Evolutionary conservation across 345 rosid species (phyloP).

Genomic region (Fremontodendron californicum): DNA sequence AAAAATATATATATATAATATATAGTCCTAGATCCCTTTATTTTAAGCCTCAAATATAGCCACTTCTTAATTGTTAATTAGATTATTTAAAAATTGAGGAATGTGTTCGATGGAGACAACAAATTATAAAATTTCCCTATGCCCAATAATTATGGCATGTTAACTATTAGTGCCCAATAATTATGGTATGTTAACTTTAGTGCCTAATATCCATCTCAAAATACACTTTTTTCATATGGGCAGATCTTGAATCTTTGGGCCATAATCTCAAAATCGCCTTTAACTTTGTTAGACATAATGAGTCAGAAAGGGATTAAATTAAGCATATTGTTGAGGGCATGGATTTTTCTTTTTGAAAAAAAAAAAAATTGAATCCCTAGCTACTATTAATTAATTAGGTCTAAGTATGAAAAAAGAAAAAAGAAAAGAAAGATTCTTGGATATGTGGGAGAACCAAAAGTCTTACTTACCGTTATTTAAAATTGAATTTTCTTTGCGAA

Average conservation of each 20-base stretch:
- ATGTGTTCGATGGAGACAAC: conserved; percentile 20
- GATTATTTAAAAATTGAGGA: not conserved
- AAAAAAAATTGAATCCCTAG: not conserved
- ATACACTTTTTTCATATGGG: not conserved
- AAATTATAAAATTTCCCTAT: not conserved
- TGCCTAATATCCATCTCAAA: conserved; percentile 9
- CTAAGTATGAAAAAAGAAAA: not conserved
- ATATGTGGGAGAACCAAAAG: not conserved
- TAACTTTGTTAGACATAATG: not conserved
- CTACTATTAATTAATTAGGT: not conserved
- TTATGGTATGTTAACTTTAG: conserved; percentile 7
- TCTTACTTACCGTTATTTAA: not conserved
- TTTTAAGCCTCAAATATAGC: conserved; percentile 2
- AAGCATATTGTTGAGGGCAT: not conserved
- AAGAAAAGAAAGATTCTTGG: not conserved
- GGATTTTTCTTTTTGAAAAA: not conserved
- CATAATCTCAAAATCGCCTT: not conserved
- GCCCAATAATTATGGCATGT: not conserved
- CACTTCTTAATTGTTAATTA: conserved; percentile 14
- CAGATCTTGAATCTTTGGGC: not conserved
- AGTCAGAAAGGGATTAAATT: not conserved
- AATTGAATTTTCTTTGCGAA: not conserved
- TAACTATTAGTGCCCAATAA: conserved; percentile 8
- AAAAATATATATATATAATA: not conserved
- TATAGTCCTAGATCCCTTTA: not conserved